These are phyloP conservation scores for Escallonia herrerae DNA, from an alignment of 129 eudicot genomes.

Conservation along the genomic window DNA sequence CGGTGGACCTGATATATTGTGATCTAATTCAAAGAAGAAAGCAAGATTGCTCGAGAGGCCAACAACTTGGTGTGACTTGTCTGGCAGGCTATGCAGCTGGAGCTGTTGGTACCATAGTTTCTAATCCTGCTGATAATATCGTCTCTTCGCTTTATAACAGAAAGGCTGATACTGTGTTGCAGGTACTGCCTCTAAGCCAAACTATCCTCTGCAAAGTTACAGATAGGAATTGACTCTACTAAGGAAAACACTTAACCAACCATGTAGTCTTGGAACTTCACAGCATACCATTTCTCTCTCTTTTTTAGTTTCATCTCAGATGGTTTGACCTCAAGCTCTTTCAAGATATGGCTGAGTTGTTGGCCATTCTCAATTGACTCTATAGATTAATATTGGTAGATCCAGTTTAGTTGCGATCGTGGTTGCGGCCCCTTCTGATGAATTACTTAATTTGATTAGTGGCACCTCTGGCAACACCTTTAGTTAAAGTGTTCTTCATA, in stretches of 20 bases:
- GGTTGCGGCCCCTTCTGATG: no score
- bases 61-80: constrained; percentile 85
- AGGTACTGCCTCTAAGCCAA: constrained; percentile 32
- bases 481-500: no score
- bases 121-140: constrained; percentile 89
- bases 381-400: no score
- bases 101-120: constrained; percentile 73
- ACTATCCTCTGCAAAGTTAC: neutral
- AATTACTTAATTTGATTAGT: no score
- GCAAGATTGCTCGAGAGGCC: constrained; percentile 70
- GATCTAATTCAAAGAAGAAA: constrained; percentile 49
- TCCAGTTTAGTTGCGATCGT: no score
- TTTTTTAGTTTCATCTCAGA: neutral
- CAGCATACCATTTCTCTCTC: neutral
- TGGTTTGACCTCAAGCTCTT: neutral
- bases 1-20: constrained; percentile 63
- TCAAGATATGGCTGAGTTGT: no score
- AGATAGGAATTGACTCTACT: no score
- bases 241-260: no score
- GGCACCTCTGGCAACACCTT: no score
- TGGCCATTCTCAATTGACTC: no score
- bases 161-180: constrained; percentile 54
- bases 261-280: no score
- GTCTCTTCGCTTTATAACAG: constrained; percentile 69
- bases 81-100: constrained; percentile 86